phyloP scores from a whole-genome alignment of 2,329 filamentous ascomycete genomes.

The Orbilia javanica region DNA sequence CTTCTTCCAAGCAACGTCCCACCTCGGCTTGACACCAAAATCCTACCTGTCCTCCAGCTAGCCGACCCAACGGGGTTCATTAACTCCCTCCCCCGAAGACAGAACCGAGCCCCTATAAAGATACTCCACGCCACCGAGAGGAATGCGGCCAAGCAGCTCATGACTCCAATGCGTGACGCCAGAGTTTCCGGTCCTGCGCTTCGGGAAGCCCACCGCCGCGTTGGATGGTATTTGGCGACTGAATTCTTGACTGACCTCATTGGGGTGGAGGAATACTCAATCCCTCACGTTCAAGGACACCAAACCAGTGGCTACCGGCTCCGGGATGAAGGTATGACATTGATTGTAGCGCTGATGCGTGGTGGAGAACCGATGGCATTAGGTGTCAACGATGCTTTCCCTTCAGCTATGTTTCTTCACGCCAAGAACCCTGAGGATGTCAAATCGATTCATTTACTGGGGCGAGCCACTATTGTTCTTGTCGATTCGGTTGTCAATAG shows the following conservation, averaged over 20 bases:
- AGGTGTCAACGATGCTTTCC: slow-evolving; percentile 71
- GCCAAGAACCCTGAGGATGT: slow-evolving; percentile 66
- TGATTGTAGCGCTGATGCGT: slow-evolving; percentile 74
- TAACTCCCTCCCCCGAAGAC: slow-evolving; percentile 60
- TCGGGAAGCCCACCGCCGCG: slow-evolving; percentile 68
- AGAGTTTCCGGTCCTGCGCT: slow-evolving; percentile 67
- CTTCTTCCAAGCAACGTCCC: slow-evolving; percentile 66
- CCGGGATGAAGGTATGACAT: slow-evolving; percentile 67
- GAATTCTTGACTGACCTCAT: slow-evolving; percentile 68
- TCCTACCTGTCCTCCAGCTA: slow-evolving; percentile 67
- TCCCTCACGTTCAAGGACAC: slow-evolving; percentile 70
- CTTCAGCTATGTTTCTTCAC: slow-evolving; percentile 70
- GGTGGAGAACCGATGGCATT: slow-evolving; percentile 74
- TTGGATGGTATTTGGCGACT: slow-evolving; percentile 71
- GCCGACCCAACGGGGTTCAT: slow-evolving; percentile 62
- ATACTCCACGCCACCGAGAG: slow-evolving; percentile 66
- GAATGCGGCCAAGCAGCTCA: slow-evolving; percentile 68
- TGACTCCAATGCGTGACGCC: slow-evolving; percentile 70
- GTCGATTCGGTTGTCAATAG: slow-evolving; percentile 75
- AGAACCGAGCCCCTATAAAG: slow-evolving; percentile 41
- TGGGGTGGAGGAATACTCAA: slow-evolving; percentile 68
- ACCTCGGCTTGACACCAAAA: slow-evolving; percentile 66
- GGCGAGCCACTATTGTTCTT: slow-evolving; percentile 67
- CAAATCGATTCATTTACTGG: slow-evolving; percentile 65
- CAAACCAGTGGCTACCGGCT: slow-evolving; percentile 68